Base-by-base conservation (phyloP, 306 rosid species). In the Hippophae tibetana region DNA sequence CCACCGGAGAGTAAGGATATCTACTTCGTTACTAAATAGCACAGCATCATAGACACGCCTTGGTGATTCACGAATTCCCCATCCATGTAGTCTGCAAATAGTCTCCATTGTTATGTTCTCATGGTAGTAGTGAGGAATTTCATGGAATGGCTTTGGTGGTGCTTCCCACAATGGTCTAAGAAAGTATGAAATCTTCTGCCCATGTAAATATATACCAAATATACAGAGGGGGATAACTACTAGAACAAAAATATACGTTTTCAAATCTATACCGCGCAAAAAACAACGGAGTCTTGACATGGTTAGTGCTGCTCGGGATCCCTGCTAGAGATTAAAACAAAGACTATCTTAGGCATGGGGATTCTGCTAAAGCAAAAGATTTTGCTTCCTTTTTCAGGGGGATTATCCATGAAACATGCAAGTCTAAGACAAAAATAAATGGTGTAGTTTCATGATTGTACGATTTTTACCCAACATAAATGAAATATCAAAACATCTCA, bases 131-230 rank as follows among this genome's bases (percentile, higher is more conserved):
- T 88, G 96, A n/a, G 96, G 87, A 61, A 85, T 67, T 57, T 85
- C 82, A 52, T 75, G 69, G 60, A 88, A 88, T 56, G 94, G 76
- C 74, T 73, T 85, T 11, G 89, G 96, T 51, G 96, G 96, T 68
- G 86, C 80, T 64, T 88, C 96, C 96, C 96, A 88, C 0, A 88
- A 69, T n/a, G 96, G 96, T 63, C 96, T 85, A 42, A 88, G 80
- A 58, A 88, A 85, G 60, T 82, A 88, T 6, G 94, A 14, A 49
- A 88, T 74, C 77, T 85, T 85, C 81, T 78, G 87, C 55, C 90
- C 96, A 65, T 88, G 90, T 52, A 88, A 56, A 69, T 85, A 85
- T 58, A 81, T 44, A 60, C 73, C 70, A 41, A 88, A 67, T 41
- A 81, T 18, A 62, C 72, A 59, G 9, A 74, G 43, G 14, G 96